These are phyloP conservation scores for Neurospora crassa DNA, from an alignment of 2,329 filamentous ascomycete species.

Conservation along the genomic window DNA sequence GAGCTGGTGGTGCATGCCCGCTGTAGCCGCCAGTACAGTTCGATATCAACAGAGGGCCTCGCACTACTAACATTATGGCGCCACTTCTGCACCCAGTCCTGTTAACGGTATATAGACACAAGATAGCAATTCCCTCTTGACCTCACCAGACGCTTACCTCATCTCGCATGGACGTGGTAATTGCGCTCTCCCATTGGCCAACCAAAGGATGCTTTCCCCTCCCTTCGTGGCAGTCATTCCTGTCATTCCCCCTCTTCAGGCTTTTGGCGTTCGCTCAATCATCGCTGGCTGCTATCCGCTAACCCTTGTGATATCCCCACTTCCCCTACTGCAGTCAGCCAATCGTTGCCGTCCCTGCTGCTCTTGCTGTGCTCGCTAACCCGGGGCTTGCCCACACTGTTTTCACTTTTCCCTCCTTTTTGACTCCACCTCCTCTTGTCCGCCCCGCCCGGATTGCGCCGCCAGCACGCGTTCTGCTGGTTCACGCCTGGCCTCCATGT, in stretches of 20 bases:
- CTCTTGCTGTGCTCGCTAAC: conserved; percentile 10
- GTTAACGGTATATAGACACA: neutral
- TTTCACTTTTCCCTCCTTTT: conserved; percentile 6
- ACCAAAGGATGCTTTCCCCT: conserved; percentile 4
- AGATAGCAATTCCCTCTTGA: neutral
- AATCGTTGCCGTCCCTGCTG: conserved; percentile 15
- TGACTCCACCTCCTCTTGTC: conserved; percentile 4
- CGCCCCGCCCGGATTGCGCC: conserved; percentile 16
- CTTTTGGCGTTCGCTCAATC: conserved; percentile 16
- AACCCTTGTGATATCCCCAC: conserved; percentile 14
- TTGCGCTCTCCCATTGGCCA: conserved; percentile 11
- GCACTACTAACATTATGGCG: neutral
- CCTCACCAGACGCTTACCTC: conserved; percentile 12
- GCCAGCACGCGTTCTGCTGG: neutral
- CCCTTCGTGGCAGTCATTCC: conserved; percentile 10
- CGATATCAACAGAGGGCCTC: neutral
- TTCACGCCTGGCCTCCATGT: conserved; percentile 11
- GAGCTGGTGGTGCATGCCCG: conserved; percentile 7
- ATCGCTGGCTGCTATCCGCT: conserved; percentile 20
- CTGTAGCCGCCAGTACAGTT: neutral
- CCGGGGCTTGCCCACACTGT: conserved; percentile 3
- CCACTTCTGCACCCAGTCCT: accelerated
- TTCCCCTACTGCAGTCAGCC: conserved; percentile 16
- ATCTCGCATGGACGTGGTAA: conserved; percentile 5
- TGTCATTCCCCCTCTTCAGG: conserved; percentile 10